Conservation (phyloP, 441 rosid species). For the Metrosideros polymorpha region DNA sequence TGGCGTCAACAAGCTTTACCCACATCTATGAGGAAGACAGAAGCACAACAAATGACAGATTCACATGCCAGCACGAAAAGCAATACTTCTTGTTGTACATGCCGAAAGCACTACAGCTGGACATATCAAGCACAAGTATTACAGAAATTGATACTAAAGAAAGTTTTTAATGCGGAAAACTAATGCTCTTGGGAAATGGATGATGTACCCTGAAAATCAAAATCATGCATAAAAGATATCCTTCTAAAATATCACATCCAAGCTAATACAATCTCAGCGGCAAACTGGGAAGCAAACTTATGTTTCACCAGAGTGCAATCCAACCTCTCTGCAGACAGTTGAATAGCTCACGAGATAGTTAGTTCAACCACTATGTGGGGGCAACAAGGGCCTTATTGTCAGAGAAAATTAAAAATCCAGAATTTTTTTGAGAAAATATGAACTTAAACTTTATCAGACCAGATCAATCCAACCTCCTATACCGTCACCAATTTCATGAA, state of each 20-base stretch:
- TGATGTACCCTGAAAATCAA: background rate
- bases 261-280: background rate
- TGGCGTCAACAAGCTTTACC: background rate
- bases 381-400: background rate
- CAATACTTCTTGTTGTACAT: background rate
- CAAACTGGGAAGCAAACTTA: background rate
- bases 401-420: background rate
- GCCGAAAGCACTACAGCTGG: background rate
- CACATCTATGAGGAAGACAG: background rate
- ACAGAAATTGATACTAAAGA: background rate
- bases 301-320: background rate
- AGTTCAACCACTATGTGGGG: background rate
- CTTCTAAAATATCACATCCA: background rate
- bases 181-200: background rate
- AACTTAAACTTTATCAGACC: background rate
- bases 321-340: background rate
- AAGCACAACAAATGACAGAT: background rate
- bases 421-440: background rate
- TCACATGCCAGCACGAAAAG: background rate
- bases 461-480: background rate
- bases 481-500: background rate
- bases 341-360: background rate
- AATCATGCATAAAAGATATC: background rate
- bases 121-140: background rate
- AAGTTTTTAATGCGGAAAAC: background rate